Percentiles rank a stretch among this genome's conserved stretches.
phyloP scores from a whole-genome alignment of 331 rosid genomes.

The Acacia concinna region DNA sequence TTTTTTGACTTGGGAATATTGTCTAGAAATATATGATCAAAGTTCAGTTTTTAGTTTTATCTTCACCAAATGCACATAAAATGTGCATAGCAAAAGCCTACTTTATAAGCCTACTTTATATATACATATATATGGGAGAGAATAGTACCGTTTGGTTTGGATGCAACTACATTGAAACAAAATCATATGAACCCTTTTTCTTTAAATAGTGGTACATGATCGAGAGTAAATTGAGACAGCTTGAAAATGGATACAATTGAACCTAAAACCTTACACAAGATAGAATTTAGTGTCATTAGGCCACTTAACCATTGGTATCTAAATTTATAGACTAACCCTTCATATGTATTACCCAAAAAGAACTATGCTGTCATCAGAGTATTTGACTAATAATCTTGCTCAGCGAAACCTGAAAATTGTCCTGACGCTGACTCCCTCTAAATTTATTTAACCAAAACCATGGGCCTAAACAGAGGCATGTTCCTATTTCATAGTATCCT shows the following conservation, averaged over 20 bases:
- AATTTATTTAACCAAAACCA: constrained; percentile 1
- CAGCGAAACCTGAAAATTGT: background rate
- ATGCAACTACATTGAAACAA: background rate
- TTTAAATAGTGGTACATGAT: no score
- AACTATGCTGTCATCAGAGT: background rate
- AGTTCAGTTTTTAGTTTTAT: no score
- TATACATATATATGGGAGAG: no score
- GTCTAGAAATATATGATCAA: no score
- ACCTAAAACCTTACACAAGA: no score
- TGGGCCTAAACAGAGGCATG: constrained; percentile 12
- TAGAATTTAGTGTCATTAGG: background rate
- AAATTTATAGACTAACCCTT: background rate
- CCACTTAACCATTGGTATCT: background rate
- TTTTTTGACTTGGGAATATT: no score
- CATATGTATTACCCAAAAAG: background rate
- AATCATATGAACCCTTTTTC: no score
- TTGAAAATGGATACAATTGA: no score
- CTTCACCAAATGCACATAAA: background rate
- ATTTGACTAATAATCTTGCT: background rate
- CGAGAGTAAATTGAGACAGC: background rate
- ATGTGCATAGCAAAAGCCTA: background rate
- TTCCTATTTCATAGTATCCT: background rate
- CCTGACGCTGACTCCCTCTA: background rate
- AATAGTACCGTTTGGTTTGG: background rate
- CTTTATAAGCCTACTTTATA: background rate